Percentiles rank a stretch among this genome's conserved stretches.
These are phyloP conservation scores for Conoideocrella luteorostrata DNA, from an alignment of 2,329 filamentous ascomycete species.

Conservation along the genomic window DNA sequence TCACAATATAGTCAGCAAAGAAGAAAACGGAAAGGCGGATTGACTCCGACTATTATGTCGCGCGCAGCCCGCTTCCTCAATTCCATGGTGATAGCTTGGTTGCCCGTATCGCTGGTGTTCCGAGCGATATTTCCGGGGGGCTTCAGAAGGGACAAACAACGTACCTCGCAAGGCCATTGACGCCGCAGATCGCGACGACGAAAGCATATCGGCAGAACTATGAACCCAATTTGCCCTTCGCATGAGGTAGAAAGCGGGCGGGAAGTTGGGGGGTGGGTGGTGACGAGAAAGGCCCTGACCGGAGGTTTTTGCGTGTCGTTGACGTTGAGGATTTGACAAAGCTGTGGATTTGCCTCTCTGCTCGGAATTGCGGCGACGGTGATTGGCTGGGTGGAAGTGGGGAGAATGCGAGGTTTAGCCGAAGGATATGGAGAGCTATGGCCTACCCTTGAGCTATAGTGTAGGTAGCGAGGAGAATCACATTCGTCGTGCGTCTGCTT, in stretches of 20 bases:
- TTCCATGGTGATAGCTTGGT: too few relatives aligned
- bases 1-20: too few relatives aligned
- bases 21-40: too few relatives aligned
- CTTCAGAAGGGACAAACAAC: too few relatives aligned
- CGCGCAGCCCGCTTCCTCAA: too few relatives aligned
- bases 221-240: too few relatives aligned
- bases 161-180: conserved; percentile 47
- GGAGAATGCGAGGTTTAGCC: conserved; percentile 25
- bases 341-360: conserved; percentile 23
- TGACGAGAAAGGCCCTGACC: background rate
- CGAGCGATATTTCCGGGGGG: background rate
- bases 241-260: too few relatives aligned
- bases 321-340: conserved; percentile 17
- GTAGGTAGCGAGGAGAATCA: too few relatives aligned
- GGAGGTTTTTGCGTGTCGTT: conserved; percentile 12
- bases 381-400: conserved; percentile 20
- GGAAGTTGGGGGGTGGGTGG: background rate
- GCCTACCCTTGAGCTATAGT: too few relatives aligned
- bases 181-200: conserved; percentile 43
- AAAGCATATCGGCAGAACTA: conserved; percentile 33
- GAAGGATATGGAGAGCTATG: conserved; percentile 6
- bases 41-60: too few relatives aligned
- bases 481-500: too few relatives aligned
- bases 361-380: conserved; percentile 21
- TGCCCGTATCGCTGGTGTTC: too few relatives aligned